phyloP scores from a whole-genome alignment of 2,329 filamentous ascomycete species.

The Kalmusia sp. region DNA sequence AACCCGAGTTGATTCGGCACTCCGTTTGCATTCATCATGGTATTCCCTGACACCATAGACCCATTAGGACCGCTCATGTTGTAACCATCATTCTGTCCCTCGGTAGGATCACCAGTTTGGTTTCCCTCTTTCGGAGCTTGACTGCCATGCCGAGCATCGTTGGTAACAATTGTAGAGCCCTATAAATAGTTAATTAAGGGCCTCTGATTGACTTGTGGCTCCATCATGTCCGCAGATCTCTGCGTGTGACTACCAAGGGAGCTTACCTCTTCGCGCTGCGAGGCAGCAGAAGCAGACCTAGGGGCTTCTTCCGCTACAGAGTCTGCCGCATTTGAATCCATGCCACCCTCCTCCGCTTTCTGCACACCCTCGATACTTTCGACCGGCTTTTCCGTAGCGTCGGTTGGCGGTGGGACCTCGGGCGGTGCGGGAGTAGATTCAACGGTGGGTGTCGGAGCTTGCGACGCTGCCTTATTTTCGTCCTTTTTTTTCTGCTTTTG shows the following conservation, averaged over 20 bases:
- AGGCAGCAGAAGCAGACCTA: neutral
- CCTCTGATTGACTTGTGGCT: no score
- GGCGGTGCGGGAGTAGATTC: conserved; percentile 26
- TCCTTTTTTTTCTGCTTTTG: conserved; percentile 80
- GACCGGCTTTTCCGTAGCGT: conserved; percentile 33
- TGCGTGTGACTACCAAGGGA: no score
- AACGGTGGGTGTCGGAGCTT: conserved; percentile 34
- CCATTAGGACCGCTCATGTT: conserved; percentile 23
- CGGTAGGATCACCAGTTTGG: conserved; percentile 16
- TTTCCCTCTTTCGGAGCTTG: conserved; percentile 27
- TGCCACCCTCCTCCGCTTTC: neutral
- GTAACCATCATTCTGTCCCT: conserved; percentile 10
- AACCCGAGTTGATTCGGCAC: conserved; percentile 44
- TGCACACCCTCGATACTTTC: conserved; percentile 36
- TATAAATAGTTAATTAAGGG: conserved; percentile 13
- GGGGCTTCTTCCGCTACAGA: neutral
- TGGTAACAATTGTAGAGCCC: conserved; percentile 11
- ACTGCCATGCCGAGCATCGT: conserved; percentile 23
- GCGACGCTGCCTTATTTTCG: conserved; percentile 40
- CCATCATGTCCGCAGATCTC: no score
- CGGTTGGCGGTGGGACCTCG: conserved; percentile 27
- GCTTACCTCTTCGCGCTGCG: conserved; percentile 32
- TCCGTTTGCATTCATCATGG: conserved; percentile 33
- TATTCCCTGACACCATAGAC: conserved; percentile 27
- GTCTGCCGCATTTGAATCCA: neutral